Evolutionary conservation across 106 monocot species (phyloP), one percentile per base, ranked within the genome.

Genomic region (Narthecium ossifragum): DNA sequence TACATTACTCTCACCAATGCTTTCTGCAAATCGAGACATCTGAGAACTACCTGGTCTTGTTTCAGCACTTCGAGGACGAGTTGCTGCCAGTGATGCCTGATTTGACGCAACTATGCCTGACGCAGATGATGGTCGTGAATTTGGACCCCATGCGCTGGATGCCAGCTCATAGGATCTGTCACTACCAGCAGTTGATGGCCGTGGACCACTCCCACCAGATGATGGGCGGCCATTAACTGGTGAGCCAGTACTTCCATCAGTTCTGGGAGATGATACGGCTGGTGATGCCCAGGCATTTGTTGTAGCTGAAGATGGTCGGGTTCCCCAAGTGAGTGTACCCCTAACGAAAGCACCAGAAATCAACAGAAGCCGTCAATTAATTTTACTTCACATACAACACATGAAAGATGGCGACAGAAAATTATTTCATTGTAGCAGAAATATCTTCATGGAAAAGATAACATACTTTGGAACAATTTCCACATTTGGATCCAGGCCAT

Each of bases 381-480:
- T n/a, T n/a, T n/a, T n/a, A n/a, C n/a, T 29, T 17, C 65, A 17
- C 15, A 34, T 34, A 57, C 2, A 12, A 32, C 31, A 57, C 31
- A 57, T 1, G 34, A 14, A n/a, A 14, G 30, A 41, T 8, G 31
- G 46, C n/a, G 45, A 15, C 2, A 47, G 2, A 34, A 56, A n/a
- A n/a, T n/a, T n/a, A n/a, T n/a, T n/a, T n/a, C n/a, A n/a, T n/a
- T n/a, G 3, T 23, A 51, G 9, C 25, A 57, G 31, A 13, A 68
- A 46, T 1, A 53, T 5, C 10, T 28, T 18, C 11, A 55, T 4
- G 13, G 46, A 31, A 56, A 37, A 13, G 45, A 18, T 29, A 31
- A 46, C 91, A 78, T 46, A 98, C 96, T 91, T 98, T 53, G 96
- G 96, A 59, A 98, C 96, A 76, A 98, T 84, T 79, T 98, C 90